Conservation (phyloP, 768 basidiomycete genomes). For the Lactifluus piperatus region DNA sequence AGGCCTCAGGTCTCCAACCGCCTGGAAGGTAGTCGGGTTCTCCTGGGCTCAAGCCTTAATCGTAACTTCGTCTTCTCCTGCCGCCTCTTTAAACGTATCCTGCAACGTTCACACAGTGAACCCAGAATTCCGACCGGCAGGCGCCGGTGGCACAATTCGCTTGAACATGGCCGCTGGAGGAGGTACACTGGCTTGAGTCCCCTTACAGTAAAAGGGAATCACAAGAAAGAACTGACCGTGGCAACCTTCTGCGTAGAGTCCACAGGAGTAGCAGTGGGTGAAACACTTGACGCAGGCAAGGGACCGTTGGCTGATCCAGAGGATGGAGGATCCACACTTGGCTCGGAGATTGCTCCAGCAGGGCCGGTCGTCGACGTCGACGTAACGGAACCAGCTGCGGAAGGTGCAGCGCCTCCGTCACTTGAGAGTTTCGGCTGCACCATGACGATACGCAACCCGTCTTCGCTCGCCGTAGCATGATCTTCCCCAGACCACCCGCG, state of each 20-base stretch:
- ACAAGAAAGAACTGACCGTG: not conserved
- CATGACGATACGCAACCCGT: constrained; percentile 7
- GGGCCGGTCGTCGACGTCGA: not conserved
- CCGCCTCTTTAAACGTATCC: constrained; percentile 36
- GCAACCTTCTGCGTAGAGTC: not conserved
- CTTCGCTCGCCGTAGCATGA: not conserved
- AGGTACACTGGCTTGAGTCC: not conserved
- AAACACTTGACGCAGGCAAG: not conserved
- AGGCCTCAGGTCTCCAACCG: not conserved
- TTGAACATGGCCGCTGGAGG: constrained; percentile 23
- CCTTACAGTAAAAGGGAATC: not conserved
- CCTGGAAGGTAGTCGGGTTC: not conserved
- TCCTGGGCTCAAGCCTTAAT: constrained; percentile 36
- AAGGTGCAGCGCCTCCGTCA: not conserved
- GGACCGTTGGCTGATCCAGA: not conserved
- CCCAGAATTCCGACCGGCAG: constrained; percentile 25
- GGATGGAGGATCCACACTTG: not conserved
- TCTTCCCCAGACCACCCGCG: not conserved
- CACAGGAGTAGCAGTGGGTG: not conserved
- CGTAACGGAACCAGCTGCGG: not conserved
- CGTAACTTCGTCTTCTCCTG: constrained; percentile 37
- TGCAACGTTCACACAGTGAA: constrained; percentile 38
- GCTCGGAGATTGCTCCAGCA: not conserved
- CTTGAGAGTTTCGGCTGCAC: constrained; percentile 7
- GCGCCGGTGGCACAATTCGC: constrained; percentile 34